phyloP scores from a whole-genome alignment of 805 yeast species.

The Metschnikowia cerradonensis region DNA sequence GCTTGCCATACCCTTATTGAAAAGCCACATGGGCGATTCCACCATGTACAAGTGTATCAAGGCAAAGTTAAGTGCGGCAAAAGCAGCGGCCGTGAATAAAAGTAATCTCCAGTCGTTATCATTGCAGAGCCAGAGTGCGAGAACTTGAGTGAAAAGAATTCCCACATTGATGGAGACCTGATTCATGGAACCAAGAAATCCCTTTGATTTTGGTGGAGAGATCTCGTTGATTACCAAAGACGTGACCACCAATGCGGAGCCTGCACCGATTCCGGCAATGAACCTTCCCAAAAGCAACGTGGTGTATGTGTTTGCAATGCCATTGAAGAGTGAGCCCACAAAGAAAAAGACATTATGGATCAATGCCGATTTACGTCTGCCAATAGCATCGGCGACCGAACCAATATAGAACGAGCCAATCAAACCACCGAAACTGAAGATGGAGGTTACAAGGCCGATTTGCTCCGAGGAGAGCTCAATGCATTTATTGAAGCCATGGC shows the following conservation, averaged over 20 bases:
- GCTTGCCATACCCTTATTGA: slow-evolving; percentile 40
- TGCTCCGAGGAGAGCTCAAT: slow-evolving; percentile 53
- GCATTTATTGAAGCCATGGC: slow-evolving; percentile 45
- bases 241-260: slow-evolving; percentile 78
- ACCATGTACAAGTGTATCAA: slow-evolving; percentile 39
- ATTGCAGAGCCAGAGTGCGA: slow-evolving; percentile 68
- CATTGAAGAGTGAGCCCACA: slow-evolving; percentile 62
- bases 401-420: slow-evolving; percentile 71
- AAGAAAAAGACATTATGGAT: slow-evolving; percentile 49
- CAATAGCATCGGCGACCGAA: slow-evolving; percentile 55
- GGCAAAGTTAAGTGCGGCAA: slow-evolving; percentile 50
- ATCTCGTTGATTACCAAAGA: slow-evolving; percentile 81
- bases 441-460: slow-evolving; percentile 71
- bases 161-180: slow-evolving; percentile 87
- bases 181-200: slow-evolving; percentile 82
- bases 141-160: slow-evolving; percentile 70
- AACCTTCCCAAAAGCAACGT: slow-evolving; percentile 64
- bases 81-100: slow-evolving; percentile 53
- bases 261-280: slow-evolving; percentile 82
- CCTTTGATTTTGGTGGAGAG: slow-evolving; percentile 64
- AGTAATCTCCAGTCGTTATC: slow-evolving; percentile 69
- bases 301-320: slow-evolving; percentile 41
- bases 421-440: slow-evolving; percentile 82
- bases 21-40: slow-evolving; percentile 87
- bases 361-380: slow-evolving; percentile 55